Conservation (phyloP, 768 basidiomycete genomes). For the Brasilioporus rufonigricans region DNA sequence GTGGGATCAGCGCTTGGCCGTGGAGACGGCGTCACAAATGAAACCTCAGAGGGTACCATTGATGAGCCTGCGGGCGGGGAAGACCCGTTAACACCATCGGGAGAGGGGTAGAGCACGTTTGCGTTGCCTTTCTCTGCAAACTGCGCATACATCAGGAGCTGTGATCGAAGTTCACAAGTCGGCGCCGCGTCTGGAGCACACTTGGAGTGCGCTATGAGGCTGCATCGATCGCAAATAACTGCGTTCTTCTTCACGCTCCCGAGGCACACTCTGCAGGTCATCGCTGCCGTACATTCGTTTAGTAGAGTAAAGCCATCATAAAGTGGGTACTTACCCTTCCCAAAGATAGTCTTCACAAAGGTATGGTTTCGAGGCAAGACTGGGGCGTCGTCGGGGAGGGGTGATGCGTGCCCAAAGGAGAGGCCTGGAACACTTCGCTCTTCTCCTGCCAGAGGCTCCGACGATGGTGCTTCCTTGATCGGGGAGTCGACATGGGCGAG, state of each 20-base stretch:
- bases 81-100: conserved; percentile 38
- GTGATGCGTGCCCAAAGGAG: conserved; percentile 35
- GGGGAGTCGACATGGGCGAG: conserved; percentile 38
- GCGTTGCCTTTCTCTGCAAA: conserved; percentile 70
- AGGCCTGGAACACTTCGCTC: conserved; percentile 39
- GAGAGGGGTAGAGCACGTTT: conserved; percentile 52
- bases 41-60: conserved; percentile 55
- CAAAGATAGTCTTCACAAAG: conserved; percentile 91
- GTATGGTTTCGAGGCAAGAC: conserved; percentile 71
- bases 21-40: conserved; percentile 47
- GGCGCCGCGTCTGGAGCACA: conserved; percentile 72
- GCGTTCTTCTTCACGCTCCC: conserved; percentile 80
- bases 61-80: conserved; percentile 15
- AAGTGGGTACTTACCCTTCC: conserved; percentile 67
- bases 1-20: conserved; percentile 48
- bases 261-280: conserved; percentile 83
- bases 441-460: conserved; percentile 45
- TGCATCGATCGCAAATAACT: conserved; percentile 86
- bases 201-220: conserved; percentile 81
- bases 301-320: not conserved
- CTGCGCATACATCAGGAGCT: conserved; percentile 74
- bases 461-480: conserved; percentile 37
- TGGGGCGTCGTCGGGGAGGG: conserved; percentile 30
- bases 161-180: conserved; percentile 79
- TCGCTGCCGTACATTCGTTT: conserved; percentile 50